Evolutionary conservation across 2,329 filamentous ascomycete genomes (phyloP).

Genomic region (Thielaviopsis euricoi): DNA sequence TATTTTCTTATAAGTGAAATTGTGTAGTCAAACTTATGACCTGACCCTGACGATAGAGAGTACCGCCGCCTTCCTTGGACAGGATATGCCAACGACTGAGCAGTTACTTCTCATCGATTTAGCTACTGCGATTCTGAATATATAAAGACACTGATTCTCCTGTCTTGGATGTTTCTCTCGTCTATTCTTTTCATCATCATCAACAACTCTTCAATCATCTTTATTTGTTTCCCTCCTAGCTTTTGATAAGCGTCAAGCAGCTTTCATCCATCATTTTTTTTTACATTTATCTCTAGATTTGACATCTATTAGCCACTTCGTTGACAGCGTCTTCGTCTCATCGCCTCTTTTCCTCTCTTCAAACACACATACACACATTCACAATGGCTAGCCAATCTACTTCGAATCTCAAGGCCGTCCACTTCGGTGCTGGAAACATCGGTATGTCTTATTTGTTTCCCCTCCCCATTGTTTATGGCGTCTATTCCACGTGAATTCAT

Average conservation of each 20-base stretch:
- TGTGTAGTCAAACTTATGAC: background rate
- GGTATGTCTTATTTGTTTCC: conserved; percentile 26
- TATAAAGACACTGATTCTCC: background rate
- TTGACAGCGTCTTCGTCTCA: background rate
- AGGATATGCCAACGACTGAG: background rate
- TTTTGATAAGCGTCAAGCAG: background rate
- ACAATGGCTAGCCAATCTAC: conserved; percentile 11
- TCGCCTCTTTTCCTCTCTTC: background rate
- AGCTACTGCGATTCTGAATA: background rate
- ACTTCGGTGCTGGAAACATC: conserved; percentile 79
- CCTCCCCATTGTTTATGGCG: background rate
- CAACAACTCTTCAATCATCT: background rate
- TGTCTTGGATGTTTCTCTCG: background rate
- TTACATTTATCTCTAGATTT: background rate
- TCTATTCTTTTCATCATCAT: background rate
- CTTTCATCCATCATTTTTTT: background rate
- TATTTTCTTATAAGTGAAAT: background rate
- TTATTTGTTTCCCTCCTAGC: background rate
- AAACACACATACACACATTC: background rate
- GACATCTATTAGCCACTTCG: background rate
- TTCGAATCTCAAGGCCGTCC: conserved; percentile 47
- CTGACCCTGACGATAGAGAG: background rate
- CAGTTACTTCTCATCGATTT: background rate
- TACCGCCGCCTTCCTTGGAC: background rate
- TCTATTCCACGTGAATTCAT: background rate